Conservation (phyloP, 176 grass and related monocot genomes). For the Aegilops sharonensis region DNA sequence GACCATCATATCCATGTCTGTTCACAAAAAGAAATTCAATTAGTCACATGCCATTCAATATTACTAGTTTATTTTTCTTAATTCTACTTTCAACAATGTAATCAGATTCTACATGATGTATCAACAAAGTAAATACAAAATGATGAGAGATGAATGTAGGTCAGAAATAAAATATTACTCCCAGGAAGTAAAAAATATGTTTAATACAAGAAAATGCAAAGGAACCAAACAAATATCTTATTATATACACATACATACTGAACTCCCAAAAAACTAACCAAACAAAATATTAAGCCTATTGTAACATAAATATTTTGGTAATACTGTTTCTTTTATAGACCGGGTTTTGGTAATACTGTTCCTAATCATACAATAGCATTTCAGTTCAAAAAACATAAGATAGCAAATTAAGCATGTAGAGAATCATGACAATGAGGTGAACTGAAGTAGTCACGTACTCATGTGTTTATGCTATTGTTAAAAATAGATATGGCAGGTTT, state of each 20-base stretch:
- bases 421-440: neutral
- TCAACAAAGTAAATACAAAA: slow-evolving; percentile 1
- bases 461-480: neutral
- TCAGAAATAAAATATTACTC: neutral
- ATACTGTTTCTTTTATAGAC: neutral
- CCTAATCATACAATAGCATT: neutral
- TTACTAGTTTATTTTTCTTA: neutral
- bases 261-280: slow-evolving; percentile 16
- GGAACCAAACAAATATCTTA: neutral
- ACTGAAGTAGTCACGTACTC: neutral
- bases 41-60: neutral
- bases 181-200: neutral
- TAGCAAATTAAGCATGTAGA: neutral
- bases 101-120: neutral
- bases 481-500: neutral
- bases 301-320: neutral
- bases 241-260: neutral
- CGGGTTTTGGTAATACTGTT: neutral
- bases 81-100: neutral
- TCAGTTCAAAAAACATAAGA: neutral
- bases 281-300: neutral
- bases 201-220: slow-evolving; percentile 18
- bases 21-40: slow-evolving; percentile 19
- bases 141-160: neutral
- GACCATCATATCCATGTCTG: slow-evolving; percentile 75